Percentiles rank a stretch among this genome's conserved stretches.
Conservation (phyloP, 257 asterid genomes). For the Nicotiana tomentosiformis region DNA sequence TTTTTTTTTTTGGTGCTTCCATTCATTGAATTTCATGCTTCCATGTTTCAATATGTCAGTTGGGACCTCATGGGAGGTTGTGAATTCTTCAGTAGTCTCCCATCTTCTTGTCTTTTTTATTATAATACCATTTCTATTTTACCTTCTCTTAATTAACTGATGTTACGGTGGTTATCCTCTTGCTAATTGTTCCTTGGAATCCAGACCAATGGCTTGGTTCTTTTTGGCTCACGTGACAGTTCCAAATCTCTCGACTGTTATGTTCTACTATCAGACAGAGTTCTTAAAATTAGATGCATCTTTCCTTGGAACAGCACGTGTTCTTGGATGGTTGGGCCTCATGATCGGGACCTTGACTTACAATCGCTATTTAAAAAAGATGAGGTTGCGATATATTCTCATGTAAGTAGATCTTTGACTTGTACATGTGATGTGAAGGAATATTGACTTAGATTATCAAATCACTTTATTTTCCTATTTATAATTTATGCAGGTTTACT, state of each 20-base stretch:
- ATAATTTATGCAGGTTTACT: constrained; percentile 54
- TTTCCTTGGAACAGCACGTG: constrained; percentile 89
- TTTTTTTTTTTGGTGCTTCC: neutral
- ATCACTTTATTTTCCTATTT: neutral
- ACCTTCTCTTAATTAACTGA: neutral
- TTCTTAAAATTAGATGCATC: constrained; percentile 71
- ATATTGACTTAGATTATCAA: neutral
- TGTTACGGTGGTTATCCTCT: constrained; percentile 20
- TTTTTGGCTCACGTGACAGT: constrained; percentile 82
- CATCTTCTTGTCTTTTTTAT: neutral
- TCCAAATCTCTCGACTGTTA: constrained; percentile 76
- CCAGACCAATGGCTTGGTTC: constrained; percentile 97
- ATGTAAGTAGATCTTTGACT: constrained; percentile 44
- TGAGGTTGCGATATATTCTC: constrained; percentile 71
- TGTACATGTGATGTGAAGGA: neutral
- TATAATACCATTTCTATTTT: neutral
- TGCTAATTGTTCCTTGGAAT: constrained; percentile 25
- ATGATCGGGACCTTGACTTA: constrained; percentile 80
- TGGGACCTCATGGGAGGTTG: neutral
- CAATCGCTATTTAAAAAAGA: constrained; percentile 72
- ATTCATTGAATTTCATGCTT: neutral
- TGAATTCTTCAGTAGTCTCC: neutral
- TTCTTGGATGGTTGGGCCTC: constrained; percentile 88
- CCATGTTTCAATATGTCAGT: neutral
- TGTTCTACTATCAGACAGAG: constrained; percentile 97